phyloP scores from a whole-genome alignment of 2,329 filamentous ascomycete species.

The Botrytis fabae region DNA sequence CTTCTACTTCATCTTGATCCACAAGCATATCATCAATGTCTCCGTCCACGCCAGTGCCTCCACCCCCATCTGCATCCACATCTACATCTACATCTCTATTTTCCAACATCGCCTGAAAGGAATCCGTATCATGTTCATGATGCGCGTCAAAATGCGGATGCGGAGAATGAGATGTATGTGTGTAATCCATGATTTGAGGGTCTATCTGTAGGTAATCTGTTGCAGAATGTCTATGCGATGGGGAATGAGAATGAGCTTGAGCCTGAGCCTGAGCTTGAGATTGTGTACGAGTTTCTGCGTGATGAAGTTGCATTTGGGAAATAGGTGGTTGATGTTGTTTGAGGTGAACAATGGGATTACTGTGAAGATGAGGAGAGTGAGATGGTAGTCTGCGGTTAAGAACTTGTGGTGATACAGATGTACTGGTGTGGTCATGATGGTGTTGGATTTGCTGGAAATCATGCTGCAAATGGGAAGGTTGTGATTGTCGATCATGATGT shows the following conservation, averaged over 20 bases:
- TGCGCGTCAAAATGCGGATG: constrained; percentile 24
- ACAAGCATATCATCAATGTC: constrained; percentile 39
- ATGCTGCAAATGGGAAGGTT: constrained; percentile 13
- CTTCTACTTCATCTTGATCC: constrained; percentile 35
- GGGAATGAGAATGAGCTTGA: neutral
- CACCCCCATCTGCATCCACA: constrained; percentile 7
- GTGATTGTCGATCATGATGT: neutral
- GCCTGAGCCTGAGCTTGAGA: neutral
- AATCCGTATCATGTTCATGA: constrained; percentile 28
- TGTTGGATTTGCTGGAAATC: constrained; percentile 17
- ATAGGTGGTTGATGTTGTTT: constrained; percentile 23
- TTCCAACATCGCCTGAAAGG: constrained; percentile 35
- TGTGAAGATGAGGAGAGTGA: constrained; percentile 23
- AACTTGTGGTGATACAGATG: constrained; percentile 40
- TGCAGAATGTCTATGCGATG: neutral
- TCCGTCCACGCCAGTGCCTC: constrained; percentile 28
- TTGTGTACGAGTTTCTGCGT: constrained; percentile 16
- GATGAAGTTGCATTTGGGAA: constrained; percentile 22
- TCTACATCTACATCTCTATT: constrained; percentile 5
- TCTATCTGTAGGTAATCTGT: constrained; percentile 52
- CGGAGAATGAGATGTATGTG: constrained; percentile 17
- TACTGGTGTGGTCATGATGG: constrained; percentile 24
- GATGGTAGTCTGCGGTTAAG: constrained; percentile 36
- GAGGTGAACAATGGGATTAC: constrained; percentile 3
- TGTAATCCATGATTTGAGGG: constrained; percentile 59